Conservation (phyloP, 805 yeast species). For the Dipodascopsis tothii region DNA sequence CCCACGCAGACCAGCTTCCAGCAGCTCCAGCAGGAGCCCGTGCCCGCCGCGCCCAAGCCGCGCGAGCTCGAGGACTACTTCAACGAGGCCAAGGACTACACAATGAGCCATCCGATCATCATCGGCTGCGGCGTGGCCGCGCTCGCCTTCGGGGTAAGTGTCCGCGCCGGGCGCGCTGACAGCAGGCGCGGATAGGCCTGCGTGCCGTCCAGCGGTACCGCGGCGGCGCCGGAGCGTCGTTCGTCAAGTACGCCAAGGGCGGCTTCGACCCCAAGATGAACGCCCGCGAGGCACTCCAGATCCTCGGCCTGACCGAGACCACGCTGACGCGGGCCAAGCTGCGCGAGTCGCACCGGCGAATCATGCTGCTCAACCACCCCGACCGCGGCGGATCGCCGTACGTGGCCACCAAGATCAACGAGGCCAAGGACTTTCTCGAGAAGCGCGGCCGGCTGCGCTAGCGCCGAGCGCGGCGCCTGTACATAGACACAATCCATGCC, state of each 20-base stretch:
- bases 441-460: slow-evolving; percentile 30
- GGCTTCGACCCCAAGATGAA: slow-evolving; percentile 72
- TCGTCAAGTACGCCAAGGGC: slow-evolving; percentile 60
- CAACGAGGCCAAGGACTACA: slow-evolving; percentile 16
- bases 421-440: slow-evolving; percentile 75
- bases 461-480: neutral
- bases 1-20: neutral
- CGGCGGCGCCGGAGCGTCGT: slow-evolving; percentile 4
- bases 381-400: slow-evolving; percentile 82
- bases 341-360: slow-evolving; percentile 61
- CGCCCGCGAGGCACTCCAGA: slow-evolving; percentile 23
- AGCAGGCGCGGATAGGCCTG: slow-evolving; percentile 20
- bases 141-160: slow-evolving; percentile 15
- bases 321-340: slow-evolving; percentile 37
- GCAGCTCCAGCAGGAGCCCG: slow-evolving; percentile 1
- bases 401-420: slow-evolving; percentile 76
- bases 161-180: neutral
- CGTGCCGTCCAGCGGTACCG: slow-evolving; percentile 22
- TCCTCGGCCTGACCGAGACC: slow-evolving; percentile 30
- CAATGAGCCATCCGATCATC: slow-evolving; percentile 24
- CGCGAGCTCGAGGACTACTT: slow-evolving; percentile 5
- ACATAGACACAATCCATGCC: too few relatives aligned
- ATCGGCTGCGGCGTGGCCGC: slow-evolving; percentile 26
- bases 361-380: slow-evolving; percentile 81
- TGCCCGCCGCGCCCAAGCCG: neutral